A percentile compares a stretch with the other conserved stretches of the same genome.
These are phyloP conservation scores for Citrus unshiu DNA, from an alignment of 345 rosid species.

Conservation along the genomic window DNA sequence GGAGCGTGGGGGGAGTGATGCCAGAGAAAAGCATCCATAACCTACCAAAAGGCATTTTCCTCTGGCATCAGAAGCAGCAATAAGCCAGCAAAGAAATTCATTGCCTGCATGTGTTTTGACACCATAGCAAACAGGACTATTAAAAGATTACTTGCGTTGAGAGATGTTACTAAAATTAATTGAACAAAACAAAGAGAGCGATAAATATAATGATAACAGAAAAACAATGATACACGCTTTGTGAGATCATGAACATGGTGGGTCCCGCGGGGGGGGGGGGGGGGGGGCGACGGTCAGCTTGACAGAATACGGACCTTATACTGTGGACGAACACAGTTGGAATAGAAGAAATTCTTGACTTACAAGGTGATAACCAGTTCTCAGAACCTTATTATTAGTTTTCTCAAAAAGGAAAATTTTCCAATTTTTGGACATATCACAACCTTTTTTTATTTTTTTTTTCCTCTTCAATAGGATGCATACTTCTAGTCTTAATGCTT, in stretches of 20 bases:
- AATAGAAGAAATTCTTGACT: neutral
- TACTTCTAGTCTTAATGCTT: neutral
- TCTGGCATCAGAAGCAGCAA: slow-evolving; percentile 97
- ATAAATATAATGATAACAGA: slow-evolving; percentile 3
- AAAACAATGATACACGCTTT: neutral
- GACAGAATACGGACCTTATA: neutral
- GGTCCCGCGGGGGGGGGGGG: neutral
- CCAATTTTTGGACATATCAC: neutral
- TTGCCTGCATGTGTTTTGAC: slow-evolving; percentile 63
- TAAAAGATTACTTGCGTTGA: neutral
- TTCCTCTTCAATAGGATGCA: neutral
- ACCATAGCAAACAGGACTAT: slow-evolving; percentile 13
- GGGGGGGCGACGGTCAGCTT: neutral
- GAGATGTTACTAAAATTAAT: slow-evolving; percentile 1
- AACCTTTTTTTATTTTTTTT: neutral
- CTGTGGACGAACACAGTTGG: neutral
- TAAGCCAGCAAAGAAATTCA: slow-evolving; percentile 97
- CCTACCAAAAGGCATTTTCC: slow-evolving; percentile 99
- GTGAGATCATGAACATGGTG: neutral
- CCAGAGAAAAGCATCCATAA: slow-evolving; percentile 22
- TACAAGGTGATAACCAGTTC: neutral
- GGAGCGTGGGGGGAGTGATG: neutral
- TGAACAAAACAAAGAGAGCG: neutral
- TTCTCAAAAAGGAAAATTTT: neutral
- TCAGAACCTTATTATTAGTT: neutral